Conservation (phyloP, 371 early-diverging fungal species). For the Mortierella polycephala region DNA sequence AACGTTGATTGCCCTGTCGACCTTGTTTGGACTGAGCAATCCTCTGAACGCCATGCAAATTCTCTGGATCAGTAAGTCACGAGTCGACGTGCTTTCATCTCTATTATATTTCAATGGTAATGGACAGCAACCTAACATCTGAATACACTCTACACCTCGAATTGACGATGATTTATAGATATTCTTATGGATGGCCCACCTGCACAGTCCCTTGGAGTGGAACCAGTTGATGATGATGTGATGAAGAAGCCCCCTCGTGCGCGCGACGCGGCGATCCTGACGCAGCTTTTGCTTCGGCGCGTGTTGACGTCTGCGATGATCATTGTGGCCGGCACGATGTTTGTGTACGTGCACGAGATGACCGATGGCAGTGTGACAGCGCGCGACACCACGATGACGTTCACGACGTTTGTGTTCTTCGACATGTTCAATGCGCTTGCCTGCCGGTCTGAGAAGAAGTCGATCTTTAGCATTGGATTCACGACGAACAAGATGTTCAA, state of each 20-base stretch:
- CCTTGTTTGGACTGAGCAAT: conserved; percentile 86
- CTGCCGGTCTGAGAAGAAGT: conserved; percentile 89
- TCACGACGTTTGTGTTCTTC: conserved; percentile 95
- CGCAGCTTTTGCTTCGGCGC: conserved; percentile 74
- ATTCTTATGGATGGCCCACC: conserved; percentile 95
- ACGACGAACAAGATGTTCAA: conserved; percentile 91
- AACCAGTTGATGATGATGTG: conserved; percentile 84
- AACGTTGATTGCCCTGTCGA: conserved; percentile 87
- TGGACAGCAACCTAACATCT: too few relatives aligned
- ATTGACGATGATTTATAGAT: conserved; percentile 58
- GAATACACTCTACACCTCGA: too few relatives aligned
- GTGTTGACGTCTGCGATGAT: conserved; percentile 84
- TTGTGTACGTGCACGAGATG: conserved; percentile 82
- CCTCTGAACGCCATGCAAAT: conserved; percentile 98
- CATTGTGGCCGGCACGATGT: conserved; percentile 91
- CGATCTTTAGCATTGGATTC: conserved; percentile 82
- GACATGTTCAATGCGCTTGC: conserved; percentile 96
- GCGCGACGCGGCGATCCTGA: conserved; percentile 80
- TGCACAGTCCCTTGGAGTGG: conserved; percentile 91
- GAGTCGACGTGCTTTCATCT: not conserved
- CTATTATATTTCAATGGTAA: not conserved
- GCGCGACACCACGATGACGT: conserved; percentile 95
- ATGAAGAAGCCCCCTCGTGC: conserved; percentile 87
- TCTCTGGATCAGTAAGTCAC: conserved; percentile 90
- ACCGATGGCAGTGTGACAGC: conserved; percentile 79